phyloP scores from a whole-genome alignment of 371 early-diverging fungal species.

The Lichtheimia ramosa region DNA sequence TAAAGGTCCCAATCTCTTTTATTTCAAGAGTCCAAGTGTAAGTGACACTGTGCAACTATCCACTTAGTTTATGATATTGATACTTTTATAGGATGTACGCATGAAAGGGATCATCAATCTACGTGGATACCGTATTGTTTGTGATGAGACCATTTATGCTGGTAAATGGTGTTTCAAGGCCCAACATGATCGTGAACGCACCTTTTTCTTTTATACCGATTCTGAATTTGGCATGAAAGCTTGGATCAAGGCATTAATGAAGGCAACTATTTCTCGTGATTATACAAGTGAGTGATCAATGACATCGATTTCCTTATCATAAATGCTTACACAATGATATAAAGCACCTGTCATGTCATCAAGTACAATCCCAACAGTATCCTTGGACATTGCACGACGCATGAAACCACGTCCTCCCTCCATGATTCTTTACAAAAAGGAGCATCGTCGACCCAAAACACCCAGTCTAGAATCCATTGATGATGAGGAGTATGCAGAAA shows the following conservation, averaged over 20 bases:
- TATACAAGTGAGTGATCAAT: conserved; percentile 28
- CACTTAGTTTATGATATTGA: neutral
- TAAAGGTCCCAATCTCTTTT: conserved; percentile 56
- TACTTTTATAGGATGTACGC: conserved; percentile 36
- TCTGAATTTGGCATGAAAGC: conserved; percentile 53
- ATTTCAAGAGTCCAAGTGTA: conserved; percentile 63
- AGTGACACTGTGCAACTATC: neutral
- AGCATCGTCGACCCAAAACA: conserved; percentile 8
- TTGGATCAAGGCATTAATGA: conserved; percentile 72
- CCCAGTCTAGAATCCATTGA: conserved; percentile 8
- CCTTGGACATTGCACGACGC: conserved; percentile 59
- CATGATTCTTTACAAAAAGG: conserved; percentile 29
- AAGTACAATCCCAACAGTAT: conserved; percentile 64
- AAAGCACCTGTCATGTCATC: conserved; percentile 67
- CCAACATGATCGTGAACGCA: conserved; percentile 51
- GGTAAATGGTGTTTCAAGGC: conserved; percentile 65
- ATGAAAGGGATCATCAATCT: conserved; percentile 50
- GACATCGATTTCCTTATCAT: neutral
- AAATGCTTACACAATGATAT: neutral
- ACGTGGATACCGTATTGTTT: conserved; percentile 45
- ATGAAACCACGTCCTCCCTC: conserved; percentile 68
- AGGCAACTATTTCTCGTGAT: conserved; percentile 69
- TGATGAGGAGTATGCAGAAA: neutral
- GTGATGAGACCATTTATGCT: conserved; percentile 53
- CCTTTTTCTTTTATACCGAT: conserved; percentile 66